These are phyloP conservation scores for Cnidoscolus chayamansa DNA, from an alignment of 441 rosid genomes.

Conservation along the genomic window DNA sequence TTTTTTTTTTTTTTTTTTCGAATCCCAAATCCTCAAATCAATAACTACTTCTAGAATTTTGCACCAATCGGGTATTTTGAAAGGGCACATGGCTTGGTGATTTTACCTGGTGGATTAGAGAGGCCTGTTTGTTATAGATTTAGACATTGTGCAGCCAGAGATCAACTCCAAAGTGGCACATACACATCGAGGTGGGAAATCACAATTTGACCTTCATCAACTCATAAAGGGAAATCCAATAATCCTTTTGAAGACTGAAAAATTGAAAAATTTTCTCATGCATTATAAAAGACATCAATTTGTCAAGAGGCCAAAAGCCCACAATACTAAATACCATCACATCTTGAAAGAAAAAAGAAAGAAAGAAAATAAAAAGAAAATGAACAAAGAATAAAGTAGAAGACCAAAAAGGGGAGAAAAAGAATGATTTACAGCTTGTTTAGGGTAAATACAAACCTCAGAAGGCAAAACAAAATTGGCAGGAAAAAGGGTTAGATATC, in stretches of 20 bases:
- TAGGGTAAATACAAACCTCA: conserved; percentile 27
- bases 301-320: conserved; percentile 20
- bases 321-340: not conserved
- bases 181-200: not conserved
- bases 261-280: conserved; percentile 1
- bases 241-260: not conserved
- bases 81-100: no score
- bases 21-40: no score
- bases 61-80: no score
- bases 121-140: not conserved
- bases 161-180: not conserved
- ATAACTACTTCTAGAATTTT: no score
- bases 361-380: not conserved
- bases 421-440: conserved; percentile 43
- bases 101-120: no score
- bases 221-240: not conserved
- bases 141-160: not conserved
- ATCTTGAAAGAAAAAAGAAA: conserved; percentile 12
- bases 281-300: conserved; percentile 10
- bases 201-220: not conserved
- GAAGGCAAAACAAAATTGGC: conserved; percentile 16
- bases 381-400: not conserved
- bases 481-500: conserved; percentile 10
- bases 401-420: not conserved
- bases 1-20: no score